A percentile compares a stretch with the other conserved stretches of the same genome.
These are phyloP conservation scores for Capsicum baccatum DNA, from an alignment of 257 asterid genomes.

Conservation along the genomic window DNA sequence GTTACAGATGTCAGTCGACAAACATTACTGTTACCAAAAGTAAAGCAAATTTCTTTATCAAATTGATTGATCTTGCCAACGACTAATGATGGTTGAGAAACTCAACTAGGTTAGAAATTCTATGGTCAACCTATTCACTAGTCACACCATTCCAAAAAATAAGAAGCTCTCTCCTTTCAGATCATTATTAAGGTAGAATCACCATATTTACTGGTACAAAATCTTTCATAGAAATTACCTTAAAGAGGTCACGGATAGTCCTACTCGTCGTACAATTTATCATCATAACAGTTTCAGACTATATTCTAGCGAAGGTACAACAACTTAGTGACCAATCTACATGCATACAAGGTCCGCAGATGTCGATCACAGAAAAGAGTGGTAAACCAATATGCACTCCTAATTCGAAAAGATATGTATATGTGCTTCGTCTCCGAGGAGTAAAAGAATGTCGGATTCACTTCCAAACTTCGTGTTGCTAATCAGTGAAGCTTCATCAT, in stretches of 20 bases:
- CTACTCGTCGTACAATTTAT: background rate
- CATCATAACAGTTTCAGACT: background rate
- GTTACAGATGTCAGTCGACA: background rate
- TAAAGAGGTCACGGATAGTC: background rate
- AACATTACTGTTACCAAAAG: background rate
- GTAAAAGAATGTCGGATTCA: background rate
- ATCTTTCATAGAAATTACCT: background rate
- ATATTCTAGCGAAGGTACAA: background rate
- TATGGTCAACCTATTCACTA: background rate
- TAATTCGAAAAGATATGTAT: background rate
- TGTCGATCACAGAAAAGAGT: background rate
- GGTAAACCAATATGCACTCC: background rate
- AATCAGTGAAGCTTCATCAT: background rate
- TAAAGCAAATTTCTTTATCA: background rate
- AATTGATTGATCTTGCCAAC: conserved; percentile 12
- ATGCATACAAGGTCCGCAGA: background rate
- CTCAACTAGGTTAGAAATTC: background rate
- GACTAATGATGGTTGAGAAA: background rate
- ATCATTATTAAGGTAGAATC: background rate
- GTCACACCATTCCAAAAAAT: background rate
- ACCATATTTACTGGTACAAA: background rate
- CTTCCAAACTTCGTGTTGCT: background rate
- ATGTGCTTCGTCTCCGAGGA: background rate
- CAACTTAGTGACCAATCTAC: background rate
- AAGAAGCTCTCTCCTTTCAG: background rate